Percentiles rank a stretch among this genome's conserved stretches.
Evolutionary conservation across 176 grass and related monocot genomes (phyloP).

Genomic region (Musa troglodytarum): DNA sequence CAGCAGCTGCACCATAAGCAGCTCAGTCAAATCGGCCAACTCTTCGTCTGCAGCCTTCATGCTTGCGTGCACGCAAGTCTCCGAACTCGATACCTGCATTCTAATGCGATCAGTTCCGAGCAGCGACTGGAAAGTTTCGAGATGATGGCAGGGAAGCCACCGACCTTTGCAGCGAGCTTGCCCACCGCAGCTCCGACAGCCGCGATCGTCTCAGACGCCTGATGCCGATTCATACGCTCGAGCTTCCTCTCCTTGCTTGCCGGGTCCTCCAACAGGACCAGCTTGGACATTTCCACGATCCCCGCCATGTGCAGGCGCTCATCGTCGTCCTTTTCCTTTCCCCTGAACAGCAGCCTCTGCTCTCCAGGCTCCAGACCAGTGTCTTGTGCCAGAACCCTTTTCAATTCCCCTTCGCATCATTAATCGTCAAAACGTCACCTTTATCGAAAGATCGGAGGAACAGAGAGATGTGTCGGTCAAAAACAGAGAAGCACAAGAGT

Average conservation of each 20-base stretch:
- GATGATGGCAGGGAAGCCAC: not conserved
- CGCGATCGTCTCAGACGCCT: slow-evolving; percentile 18
- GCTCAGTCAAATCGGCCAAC: slow-evolving; percentile 41
- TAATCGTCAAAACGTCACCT: not conserved
- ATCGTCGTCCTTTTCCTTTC: slow-evolving; percentile 68
- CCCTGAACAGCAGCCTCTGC: slow-evolving; percentile 75
- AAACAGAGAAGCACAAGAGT: not conserved
- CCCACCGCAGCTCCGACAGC: slow-evolving; percentile 25
- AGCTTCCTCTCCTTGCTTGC: slow-evolving; percentile 19
- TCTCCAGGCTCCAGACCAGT: slow-evolving; percentile 52
- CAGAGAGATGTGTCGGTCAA: not conserved
- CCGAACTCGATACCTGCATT: slow-evolving; percentile 25
- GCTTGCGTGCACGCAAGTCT: slow-evolving; percentile 13
- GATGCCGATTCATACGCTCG: slow-evolving; percentile 12
- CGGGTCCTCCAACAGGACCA: slow-evolving; percentile 44
- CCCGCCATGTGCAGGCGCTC: slow-evolving; percentile 56
- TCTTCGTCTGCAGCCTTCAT: slow-evolving; percentile 22
- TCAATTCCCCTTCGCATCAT: slow-evolving; percentile 66
- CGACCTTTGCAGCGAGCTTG: slow-evolving; percentile 26
- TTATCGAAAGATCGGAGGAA: not conserved
- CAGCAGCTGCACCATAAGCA: slow-evolving; percentile 76
- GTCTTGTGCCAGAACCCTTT: slow-evolving; percentile 43
- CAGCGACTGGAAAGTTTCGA: not conserved
- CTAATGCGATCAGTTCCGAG: not conserved
- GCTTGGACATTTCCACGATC: slow-evolving; percentile 67